A percentile compares a stretch with the other conserved stretches of the same genome.
phyloP scores from a whole-genome alignment of 176 grass and related monocot genomes.

The Musa schizocarpa region DNA sequence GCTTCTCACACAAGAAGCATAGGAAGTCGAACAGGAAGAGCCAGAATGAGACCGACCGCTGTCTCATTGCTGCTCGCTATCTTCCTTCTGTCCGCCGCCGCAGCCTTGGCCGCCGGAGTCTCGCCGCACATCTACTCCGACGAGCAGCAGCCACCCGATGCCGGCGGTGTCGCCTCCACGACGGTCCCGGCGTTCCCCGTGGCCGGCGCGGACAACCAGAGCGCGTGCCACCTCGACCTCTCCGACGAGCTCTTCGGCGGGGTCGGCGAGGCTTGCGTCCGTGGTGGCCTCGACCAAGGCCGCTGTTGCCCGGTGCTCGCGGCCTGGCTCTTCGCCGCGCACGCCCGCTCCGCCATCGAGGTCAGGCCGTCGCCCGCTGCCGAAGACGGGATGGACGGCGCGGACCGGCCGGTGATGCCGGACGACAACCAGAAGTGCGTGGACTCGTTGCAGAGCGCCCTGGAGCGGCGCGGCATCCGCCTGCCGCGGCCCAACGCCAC shows the following conservation, averaged over 20 bases:
- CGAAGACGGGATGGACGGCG: conserved; percentile 17
- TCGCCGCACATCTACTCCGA: conserved; percentile 27
- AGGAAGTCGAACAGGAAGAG: background rate
- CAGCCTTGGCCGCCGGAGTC: conserved; percentile 19
- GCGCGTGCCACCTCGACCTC: conserved; percentile 68
- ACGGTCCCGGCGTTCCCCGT: conserved; percentile 52
- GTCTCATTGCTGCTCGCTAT: background rate
- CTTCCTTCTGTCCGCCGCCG: conserved; percentile 27
- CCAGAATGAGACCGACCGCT: background rate
- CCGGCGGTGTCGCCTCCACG: conserved; percentile 20
- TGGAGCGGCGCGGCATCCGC: conserved; percentile 56
- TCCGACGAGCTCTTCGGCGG: conserved; percentile 96
- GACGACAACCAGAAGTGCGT: conserved; percentile 98
- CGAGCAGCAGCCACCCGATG: conserved; percentile 16
- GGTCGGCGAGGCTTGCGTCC: conserved; percentile 68
- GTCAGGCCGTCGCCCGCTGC: conserved; percentile 32
- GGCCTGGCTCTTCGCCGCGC: conserved; percentile 95
- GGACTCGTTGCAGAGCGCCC: conserved; percentile 62
- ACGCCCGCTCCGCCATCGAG: conserved; percentile 80
- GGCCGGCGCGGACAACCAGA: conserved; percentile 14
- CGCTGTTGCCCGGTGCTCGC: conserved; percentile 95
- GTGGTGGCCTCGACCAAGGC: conserved; percentile 64
- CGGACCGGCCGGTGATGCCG: conserved; percentile 77
- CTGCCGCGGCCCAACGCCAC: conserved; percentile 57
- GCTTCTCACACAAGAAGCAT: no score